These are phyloP conservation scores for Scheffersomyces coipomensis DNA, from an alignment of 805 yeast species.

Conservation along the genomic window DNA sequence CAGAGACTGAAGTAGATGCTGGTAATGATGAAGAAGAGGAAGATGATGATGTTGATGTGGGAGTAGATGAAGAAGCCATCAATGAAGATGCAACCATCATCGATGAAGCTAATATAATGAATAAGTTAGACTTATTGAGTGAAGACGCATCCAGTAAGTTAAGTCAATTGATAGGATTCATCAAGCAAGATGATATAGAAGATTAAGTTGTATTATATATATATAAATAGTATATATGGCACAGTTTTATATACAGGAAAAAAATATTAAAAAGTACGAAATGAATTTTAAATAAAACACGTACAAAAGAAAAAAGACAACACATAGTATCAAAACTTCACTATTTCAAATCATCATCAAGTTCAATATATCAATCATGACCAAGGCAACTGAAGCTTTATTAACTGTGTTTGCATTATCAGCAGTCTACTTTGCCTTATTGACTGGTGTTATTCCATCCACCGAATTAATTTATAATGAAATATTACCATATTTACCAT, in stretches of 20 bases:
- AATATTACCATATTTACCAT: conserved; percentile 65
- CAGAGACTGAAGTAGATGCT: conserved; percentile 20
- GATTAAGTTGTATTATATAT: no score
- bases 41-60: conserved; percentile 30
- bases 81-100: conserved; percentile 9
- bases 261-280: no score
- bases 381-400: conserved; percentile 64
- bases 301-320: not conserved
- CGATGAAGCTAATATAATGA: conserved; percentile 28
- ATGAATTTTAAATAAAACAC: not conserved
- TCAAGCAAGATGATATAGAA: conserved; percentile 30
- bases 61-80: conserved; percentile 9
- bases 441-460: conserved; percentile 53
- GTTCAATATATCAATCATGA: conserved; percentile 50
- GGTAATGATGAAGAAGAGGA: conserved; percentile 21
- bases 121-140: conserved; percentile 35
- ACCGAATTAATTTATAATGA: conserved; percentile 47
- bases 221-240: no score
- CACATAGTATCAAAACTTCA: not conserved
- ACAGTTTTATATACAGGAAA: no score
- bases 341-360: no score
- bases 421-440: conserved; percentile 53
- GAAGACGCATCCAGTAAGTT: conserved; percentile 32
- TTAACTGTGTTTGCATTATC: conserved; percentile 44
- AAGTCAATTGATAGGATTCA: conserved; percentile 29